Conservation (phyloP, 1,284 basidiomycete genomes). For the Ustilago shanxiensis region DNA sequence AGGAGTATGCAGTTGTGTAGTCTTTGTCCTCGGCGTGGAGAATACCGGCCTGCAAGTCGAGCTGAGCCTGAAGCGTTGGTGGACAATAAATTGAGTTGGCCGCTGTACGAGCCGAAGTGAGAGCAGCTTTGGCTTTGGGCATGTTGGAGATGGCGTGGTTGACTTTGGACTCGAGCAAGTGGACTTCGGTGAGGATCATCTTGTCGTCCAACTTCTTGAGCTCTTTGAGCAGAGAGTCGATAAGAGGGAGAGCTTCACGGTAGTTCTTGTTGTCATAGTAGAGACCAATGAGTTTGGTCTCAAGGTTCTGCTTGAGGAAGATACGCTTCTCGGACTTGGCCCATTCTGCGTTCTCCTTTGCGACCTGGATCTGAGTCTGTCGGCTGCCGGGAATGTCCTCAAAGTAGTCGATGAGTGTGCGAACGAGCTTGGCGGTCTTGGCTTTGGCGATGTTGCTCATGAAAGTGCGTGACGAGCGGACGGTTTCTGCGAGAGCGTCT, state of each 20-base stretch:
- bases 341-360: conserved; percentile 93
- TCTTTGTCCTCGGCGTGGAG: conserved; percentile 98
- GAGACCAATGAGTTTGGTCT: conserved; percentile 86
- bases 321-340: conserved; percentile 91
- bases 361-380: conserved; percentile 84
- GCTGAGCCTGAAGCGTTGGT: conserved; percentile 87
- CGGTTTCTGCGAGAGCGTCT: conserved; percentile 85
- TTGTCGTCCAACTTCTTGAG: conserved; percentile 95
- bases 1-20: conserved; percentile 94
- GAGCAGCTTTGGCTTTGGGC: conserved; percentile 91
- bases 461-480: conserved; percentile 86
- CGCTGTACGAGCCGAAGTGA: conserved; percentile 92
- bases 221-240: conserved; percentile 87
- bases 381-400: conserved; percentile 81
- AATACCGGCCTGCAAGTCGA: conserved; percentile 92
- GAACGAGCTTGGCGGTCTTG: conserved; percentile 91
- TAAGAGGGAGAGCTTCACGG: conserved; percentile 83
- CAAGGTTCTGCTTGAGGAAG: conserved; percentile 93
- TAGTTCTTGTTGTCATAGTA: conserved; percentile 84
- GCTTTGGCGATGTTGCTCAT: conserved; percentile 97
- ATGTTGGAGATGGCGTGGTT: conserved; percentile 92
- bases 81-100: conserved; percentile 99
- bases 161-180: conserved; percentile 90
- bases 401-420: conserved; percentile 92
- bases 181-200: conserved; percentile 96